These are phyloP conservation scores for Nicotiana tomentosiformis DNA, from an alignment of 257 asterid species.

Conservation along the genomic window DNA sequence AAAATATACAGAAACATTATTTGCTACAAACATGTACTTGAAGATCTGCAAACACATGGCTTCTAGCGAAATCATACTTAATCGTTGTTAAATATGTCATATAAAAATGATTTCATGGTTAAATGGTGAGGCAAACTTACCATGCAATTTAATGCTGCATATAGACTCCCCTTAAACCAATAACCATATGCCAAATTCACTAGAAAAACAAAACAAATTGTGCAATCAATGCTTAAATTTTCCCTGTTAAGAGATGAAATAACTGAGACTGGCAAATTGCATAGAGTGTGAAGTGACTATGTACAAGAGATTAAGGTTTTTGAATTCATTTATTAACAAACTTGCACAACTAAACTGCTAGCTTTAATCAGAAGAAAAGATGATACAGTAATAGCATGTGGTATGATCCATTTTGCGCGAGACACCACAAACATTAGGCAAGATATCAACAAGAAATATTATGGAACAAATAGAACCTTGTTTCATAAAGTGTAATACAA, in stretches of 20 bases:
- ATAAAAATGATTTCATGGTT: not conserved
- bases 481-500: not conserved
- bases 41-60: not conserved
- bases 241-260: not conserved
- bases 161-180: conserved; percentile 67
- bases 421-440: not conserved
- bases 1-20: not conserved
- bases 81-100: conserved; percentile 5
- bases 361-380: not conserved
- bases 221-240: not conserved
- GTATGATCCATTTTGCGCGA: not conserved
- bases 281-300: not conserved
- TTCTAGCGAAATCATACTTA: not conserved
- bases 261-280: not conserved
- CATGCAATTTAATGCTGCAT: conserved; percentile 78
- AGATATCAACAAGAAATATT: not conserved
- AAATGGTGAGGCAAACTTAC: conserved; percentile 37
- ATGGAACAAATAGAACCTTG: not conserved
- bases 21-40: not conserved
- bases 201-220: conserved; percentile 21
- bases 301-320: not conserved
- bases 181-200: conserved; percentile 94
- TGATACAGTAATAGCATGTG: not conserved
- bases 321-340: not conserved
- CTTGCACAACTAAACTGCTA: not conserved